Percentiles rank a stretch among this genome's conserved stretches.
Conservation (phyloP, 2,329 filamentous ascomycete species). For the Colletotrichum echinochloae region DNA sequence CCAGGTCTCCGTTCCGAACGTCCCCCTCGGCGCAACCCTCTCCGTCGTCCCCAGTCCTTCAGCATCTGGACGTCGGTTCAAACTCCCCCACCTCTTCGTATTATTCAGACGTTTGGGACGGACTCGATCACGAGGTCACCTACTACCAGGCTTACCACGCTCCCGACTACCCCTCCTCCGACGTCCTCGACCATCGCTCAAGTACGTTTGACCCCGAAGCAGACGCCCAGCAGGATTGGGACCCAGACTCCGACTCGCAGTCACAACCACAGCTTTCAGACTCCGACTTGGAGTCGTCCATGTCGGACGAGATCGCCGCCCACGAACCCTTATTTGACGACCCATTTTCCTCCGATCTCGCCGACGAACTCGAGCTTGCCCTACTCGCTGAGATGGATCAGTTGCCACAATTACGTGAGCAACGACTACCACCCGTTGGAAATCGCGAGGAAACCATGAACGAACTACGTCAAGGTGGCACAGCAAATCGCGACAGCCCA, state of each 20-base stretch:
- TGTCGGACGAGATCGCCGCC: not conserved
- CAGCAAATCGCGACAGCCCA: not conserved
- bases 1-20: not conserved
- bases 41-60: not conserved
- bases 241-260: constrained; percentile 22
- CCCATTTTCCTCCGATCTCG: constrained; percentile 33
- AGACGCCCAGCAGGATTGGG: constrained; percentile 27
- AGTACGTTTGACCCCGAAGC: constrained; percentile 27
- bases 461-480: not conserved
- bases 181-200: constrained; percentile 15
- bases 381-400: constrained; percentile 37
- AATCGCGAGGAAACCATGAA: constrained; percentile 7
- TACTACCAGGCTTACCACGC: not conserved
- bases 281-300: constrained; percentile 13
- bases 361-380: constrained; percentile 36
- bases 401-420: constrained; percentile 9
- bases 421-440: not conserved
- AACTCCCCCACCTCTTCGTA: not conserved
- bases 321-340: constrained; percentile 17
- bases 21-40: not conserved
- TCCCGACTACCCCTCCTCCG: constrained; percentile 21
- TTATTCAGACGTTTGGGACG: constrained; percentile 9
- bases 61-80: not conserved
- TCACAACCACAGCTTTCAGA: constrained; percentile 11
- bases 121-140: not conserved